Evolutionary conservation across 805 yeast genomes (phyloP), one percentile per base, ranked within the genome.

Genomic region (Metschnikowia koreensis): DNA sequence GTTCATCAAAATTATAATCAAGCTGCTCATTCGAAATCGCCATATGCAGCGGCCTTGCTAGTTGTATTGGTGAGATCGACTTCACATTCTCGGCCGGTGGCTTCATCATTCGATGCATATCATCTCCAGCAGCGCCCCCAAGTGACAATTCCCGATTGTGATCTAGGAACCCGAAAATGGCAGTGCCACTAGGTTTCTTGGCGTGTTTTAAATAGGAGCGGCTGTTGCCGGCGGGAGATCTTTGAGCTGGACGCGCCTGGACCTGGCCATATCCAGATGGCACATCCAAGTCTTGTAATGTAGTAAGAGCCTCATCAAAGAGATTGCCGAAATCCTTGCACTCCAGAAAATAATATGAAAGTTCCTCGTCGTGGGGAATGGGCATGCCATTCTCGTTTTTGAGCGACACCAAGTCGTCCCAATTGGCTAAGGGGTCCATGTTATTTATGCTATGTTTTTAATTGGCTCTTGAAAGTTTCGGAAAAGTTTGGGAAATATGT

Each of bases 161-260:
- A 43, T 81, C 83, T 8, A 76, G 70, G 58, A 80, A 87, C 0
- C 96, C 96, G 66, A 87, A 87, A 28, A 87, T 87, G 2, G 88
- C 93, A 4, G 93, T 85, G 12, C 96, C 96, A 70, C 91, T 85
- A 16, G 81, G 74, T 52, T 82, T 81, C 57, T 89, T 79, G 48
- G 77, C 68, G 63, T 87, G 93, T 31, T 58, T 55, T 33, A 51
- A 46, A 39, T 60, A 47, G 50, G 41, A 48, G 47, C 53, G 54
- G 8, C 34, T 37, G 36, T 37, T 46, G 16, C 47, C 46, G 16
- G 37, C 47, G 17, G 50, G 52, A 16, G 52, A 45, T 16, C 44
- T 43, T 34, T 12, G 54, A 31, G 34, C 12, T 48, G 49, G 45
- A 45, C 52, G 48, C 49, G 47, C 41, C 44, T 46, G 46, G 47